Evolutionary conservation across 208 protist genomes (phyloP), one percentile per base, ranked within the genome.

Genomic region (Borovskyia barvae): DNA sequence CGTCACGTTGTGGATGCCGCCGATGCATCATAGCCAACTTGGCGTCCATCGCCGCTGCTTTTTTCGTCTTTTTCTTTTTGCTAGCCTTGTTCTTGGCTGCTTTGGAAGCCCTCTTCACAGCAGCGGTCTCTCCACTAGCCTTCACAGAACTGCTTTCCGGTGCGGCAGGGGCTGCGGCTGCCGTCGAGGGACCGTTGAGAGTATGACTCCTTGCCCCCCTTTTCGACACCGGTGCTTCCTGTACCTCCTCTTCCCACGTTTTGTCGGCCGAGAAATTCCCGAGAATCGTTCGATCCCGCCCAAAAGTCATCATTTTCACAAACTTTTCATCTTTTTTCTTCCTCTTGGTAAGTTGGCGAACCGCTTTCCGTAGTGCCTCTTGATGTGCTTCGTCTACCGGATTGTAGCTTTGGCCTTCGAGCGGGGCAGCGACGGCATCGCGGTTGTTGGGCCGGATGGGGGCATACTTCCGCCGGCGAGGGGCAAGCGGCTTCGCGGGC

Each of bases 341-440:
- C 59, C 80, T 87, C 51, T 72, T 78, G 63, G 71, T 72, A 0
- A 95, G 66, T 69, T 87, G 72, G 17, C 56, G 65, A 19, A 90
- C 85, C 1, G 78, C 85, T 39, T 66, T 77, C 1, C 39, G 36
- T 7, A 95, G 80, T 7, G 83, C 89, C 17, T 47, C 32, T 66
- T 95, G 89, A 62, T 95, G 89, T 45, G 87, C 85, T 6, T 63
- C 69, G 53, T 93, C 80, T 9, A 55, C 20, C 0, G 89, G 89
- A 75, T 95, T 92, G 79, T 95, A 95, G 70, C 84, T 92, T 59
- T 95, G 89, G 0, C 89, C 89, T 7, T 47, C 71, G 26, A 88
- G 78, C 2, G 89, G 89, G 7, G 72, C 45, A 2, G 85, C 48
- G 15, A 95, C 83, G 29, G 89, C 89, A 9, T 67, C 75, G 40